Conservation (phyloP, 768 basidiomycete genomes). For the Leccinum boreale region DNA sequence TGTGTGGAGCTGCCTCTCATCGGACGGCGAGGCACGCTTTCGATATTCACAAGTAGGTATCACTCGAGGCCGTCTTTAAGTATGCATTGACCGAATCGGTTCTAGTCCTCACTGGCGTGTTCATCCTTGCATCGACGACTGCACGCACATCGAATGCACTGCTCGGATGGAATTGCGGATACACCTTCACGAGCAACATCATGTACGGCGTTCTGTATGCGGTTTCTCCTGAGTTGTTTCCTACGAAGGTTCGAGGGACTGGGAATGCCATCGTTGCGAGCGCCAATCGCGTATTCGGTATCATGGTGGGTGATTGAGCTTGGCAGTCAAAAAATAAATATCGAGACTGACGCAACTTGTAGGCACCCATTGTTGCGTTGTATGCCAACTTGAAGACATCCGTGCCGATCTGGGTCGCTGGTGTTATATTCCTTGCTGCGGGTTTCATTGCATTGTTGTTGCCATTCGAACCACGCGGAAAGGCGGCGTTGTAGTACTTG, state of each 20-base stretch:
- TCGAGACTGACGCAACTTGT: neutral
- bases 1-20: constrained; percentile 48
- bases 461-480: constrained; percentile 57
- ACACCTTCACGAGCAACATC: constrained; percentile 53
- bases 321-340: too few species aligned
- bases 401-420: constrained; percentile 54
- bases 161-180: constrained; percentile 58
- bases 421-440: constrained; percentile 48
- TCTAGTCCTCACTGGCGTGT: constrained; percentile 49
- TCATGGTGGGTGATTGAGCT: constrained; percentile 41
- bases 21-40: constrained; percentile 53
- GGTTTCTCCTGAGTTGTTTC: constrained; percentile 49
- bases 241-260: constrained; percentile 52
- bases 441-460: constrained; percentile 48
- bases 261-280: constrained; percentile 52
- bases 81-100: neutral
- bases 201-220: constrained; percentile 52
- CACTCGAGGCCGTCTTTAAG: neutral
- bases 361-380: constrained; percentile 50
- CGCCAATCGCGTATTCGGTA: constrained; percentile 55
- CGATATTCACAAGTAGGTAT: constrained; percentile 44
- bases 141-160: constrained; percentile 49
- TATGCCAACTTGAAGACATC: constrained; percentile 46
- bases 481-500: constrained; percentile 42
- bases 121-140: constrained; percentile 56